Evolutionary conservation across 202 grass and related monocot species (phyloP), one percentile per base, ranked within the genome.

Genomic region (Cymbopogon flexuosus): DNA sequence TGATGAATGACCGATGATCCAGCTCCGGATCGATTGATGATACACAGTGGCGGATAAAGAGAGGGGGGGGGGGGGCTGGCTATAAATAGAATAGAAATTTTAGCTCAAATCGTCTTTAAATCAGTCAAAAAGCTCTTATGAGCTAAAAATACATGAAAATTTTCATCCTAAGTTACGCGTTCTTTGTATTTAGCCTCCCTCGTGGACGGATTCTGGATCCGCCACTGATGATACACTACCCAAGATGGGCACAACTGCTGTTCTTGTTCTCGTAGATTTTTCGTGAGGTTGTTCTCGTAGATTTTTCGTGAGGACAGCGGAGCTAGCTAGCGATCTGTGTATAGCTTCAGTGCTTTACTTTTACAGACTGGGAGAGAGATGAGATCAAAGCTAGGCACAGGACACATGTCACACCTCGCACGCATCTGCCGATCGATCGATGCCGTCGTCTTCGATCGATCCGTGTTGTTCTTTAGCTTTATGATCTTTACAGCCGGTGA

Each of bases 161-260:
- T n/a, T n/a, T n/a, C n/a, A n/a, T n/a, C n/a, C n/a, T n/a, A n/a
- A n/a, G n/a, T n/a, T n/a, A n/a, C n/a, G n/a, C n/a, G n/a, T n/a
- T n/a, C n/a, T n/a, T n/a, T n/a, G n/a, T n/a, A n/a, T n/a, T n/a
- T n/a, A n/a, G n/a, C n/a, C n/a, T n/a, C n/a, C n/a, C n/a, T n/a
- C n/a, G n/a, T n/a, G n/a, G n/a, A n/a, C n/a, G n/a, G n/a, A n/a
- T n/a, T n/a, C n/a, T n/a, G n/a, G n/a, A n/a, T n/a, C n/a, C n/a
- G n/a, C n/a, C n/a, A n/a, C n/a, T n/a, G n/a, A 62, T 62, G 2
- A 16, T 49, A 14, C 9, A 11, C 2, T 10, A 45, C 58, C 73
- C 65, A 78, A 67, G 60, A 87, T 87, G 34, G 47, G 60, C 68
- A 51, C 58, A 27, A 27, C 78, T 51, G 63, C 79, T 67, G 62